Base-by-base conservation (phyloP, 2,329 filamentous ascomycete species). In the Aaosphaeria pasadenensis region DNA sequence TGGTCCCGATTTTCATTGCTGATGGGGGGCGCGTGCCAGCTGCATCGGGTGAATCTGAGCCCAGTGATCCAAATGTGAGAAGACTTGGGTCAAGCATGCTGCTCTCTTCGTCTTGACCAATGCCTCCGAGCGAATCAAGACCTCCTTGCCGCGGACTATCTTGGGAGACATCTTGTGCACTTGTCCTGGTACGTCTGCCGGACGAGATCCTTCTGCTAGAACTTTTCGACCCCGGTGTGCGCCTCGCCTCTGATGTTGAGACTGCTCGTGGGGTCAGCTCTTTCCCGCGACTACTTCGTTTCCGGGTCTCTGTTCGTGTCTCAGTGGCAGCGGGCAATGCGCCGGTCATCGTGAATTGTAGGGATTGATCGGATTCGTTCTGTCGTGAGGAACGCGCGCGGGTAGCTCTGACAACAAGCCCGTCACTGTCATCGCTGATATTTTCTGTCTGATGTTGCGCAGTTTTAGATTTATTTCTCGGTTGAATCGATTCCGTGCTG, bases 1-100 rank as follows among this genome's bases (percentile, higher is more conserved):
- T 77, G 30, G 65, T 70, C 41, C 72, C 71, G 30, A 70, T 61
- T 53, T 72, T 72, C 42, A 75, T 59, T 11, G 68, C 69, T n/a
- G 74, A 76, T 32, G 69, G 68, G n/a, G 72, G 72, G 39, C 66
- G 64, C 5, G 63, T 69, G 39, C 64, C 65, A 46, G 66, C 64
- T 24, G 62, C 62, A 24, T 24, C 17, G 39, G 62, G 66, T 11
- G 66, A 69, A 3, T 68, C 58, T 11, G 66, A 67, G 30, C 59
- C 62, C 44, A 62, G 56, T 17, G 58, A 71, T 17, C 59, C 63
- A 49, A 62, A 69, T 33, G 59, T 70, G 51, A 62, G 50, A 45
- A 47, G 53, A 48, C 47, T 59, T 49, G 60, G 64, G 44, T 56
- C 69, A 56, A 59, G 69, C 53, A 46, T 66, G 50, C 58, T 66